A percentile compares a stretch with the other conserved stretches of the same genome.
Conservation (phyloP, 2,329 filamentous ascomycete genomes). For the Pezicula radicicola region DNA sequence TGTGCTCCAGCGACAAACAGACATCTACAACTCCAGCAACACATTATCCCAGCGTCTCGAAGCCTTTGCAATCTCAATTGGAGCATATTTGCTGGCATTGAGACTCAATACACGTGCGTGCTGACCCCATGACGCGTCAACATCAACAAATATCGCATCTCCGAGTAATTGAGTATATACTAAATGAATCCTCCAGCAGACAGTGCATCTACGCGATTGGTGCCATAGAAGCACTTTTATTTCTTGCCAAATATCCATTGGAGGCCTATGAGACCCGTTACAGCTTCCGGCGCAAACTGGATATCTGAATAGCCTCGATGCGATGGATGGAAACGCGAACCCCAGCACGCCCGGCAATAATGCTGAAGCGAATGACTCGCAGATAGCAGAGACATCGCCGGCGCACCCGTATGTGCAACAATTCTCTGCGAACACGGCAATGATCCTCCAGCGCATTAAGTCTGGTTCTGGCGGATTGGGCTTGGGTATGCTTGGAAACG, state of each 20-base stretch:
- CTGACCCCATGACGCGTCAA: not conserved
- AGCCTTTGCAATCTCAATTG: too few relatives aligned
- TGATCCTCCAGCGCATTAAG: slow-evolving; percentile 32
- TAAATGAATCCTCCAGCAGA: too few relatives aligned
- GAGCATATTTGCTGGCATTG: too few relatives aligned
- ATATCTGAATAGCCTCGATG: slow-evolving; percentile 1
- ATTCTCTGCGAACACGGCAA: slow-evolving; percentile 32
- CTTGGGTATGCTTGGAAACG: slow-evolving; percentile 7
- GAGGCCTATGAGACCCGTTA: not conserved
- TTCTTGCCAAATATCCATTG: slow-evolving; percentile 2
- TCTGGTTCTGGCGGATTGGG: slow-evolving; percentile 15
- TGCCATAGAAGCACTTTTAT: not conserved
- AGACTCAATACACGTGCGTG: too few relatives aligned
- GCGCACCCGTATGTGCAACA: slow-evolving; percentile 27
- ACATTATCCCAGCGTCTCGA: too few relatives aligned
- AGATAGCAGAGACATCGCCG: slow-evolving; percentile 21
- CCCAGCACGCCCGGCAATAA: slow-evolving; percentile 15
- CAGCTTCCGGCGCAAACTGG: slow-evolving; percentile 21
- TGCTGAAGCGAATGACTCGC: slow-evolving; percentile 11
- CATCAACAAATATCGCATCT: not conserved
- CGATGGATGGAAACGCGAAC: slow-evolving; percentile 23
- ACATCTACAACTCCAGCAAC: too few relatives aligned
- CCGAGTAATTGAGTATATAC: too few relatives aligned
- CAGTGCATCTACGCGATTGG: too few relatives aligned
- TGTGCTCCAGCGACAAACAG: not conserved